These are phyloP conservation scores for Tephrocybe sp. DNA, from an alignment of 768 basidiomycete genomes.

Conservation along the genomic window DNA sequence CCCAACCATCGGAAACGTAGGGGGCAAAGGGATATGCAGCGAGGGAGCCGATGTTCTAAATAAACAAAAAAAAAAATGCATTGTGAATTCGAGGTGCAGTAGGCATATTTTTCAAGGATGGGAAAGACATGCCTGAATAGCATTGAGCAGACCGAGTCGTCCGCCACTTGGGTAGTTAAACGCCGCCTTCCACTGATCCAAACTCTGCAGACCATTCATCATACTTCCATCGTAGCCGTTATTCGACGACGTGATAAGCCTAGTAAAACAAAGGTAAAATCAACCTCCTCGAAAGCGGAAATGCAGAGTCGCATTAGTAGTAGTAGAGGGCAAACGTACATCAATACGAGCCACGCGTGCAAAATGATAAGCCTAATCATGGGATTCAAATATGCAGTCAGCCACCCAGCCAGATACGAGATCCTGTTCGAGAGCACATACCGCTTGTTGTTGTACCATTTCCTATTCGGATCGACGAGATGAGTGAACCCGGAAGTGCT, in stretches of 20 bases:
- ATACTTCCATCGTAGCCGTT: constrained; percentile 48
- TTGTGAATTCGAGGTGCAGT: neutral
- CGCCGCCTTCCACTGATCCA: constrained; percentile 51
- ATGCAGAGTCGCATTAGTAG: neutral
- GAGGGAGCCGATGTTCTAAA: constrained; percentile 57
- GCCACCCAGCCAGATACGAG: neutral
- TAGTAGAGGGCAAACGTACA: constrained; percentile 32
- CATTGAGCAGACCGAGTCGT: constrained; percentile 37
- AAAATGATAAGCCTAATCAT: constrained; percentile 41
- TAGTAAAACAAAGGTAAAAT: too few relatives aligned
- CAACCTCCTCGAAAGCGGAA: neutral
- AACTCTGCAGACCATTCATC: constrained; percentile 52
- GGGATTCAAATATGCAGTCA: neutral
- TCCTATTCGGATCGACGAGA: too few relatives aligned
- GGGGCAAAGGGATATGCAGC: constrained; percentile 61
- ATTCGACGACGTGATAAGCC: constrained; percentile 59
- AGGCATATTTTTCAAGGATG: neutral
- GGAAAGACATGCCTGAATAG: constrained; percentile 46
- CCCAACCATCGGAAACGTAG: constrained; percentile 59
- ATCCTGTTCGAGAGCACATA: neutral
- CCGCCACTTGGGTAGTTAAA: constrained; percentile 50
- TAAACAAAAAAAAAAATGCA: too few relatives aligned
- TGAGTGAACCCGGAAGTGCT: too few relatives aligned
- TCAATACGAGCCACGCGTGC: constrained; percentile 53
- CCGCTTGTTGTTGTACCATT: neutral